Evolutionary conservation across 305 asterid species (phyloP), one percentile per base, ranked within the genome.

Genomic region (Plantago coronopus): DNA sequence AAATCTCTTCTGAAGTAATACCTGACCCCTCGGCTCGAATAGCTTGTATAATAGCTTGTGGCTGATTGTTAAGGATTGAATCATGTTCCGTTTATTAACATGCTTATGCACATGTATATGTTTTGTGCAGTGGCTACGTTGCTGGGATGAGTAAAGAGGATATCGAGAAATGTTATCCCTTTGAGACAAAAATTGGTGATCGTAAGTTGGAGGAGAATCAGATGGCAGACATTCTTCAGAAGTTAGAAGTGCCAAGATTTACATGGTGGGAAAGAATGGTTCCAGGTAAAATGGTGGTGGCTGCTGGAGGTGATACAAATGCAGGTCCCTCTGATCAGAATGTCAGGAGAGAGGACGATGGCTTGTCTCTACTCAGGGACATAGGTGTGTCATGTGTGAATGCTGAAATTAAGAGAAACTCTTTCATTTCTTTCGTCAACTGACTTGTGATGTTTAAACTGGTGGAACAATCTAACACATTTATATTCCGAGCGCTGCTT

Each of bases 61-160:
- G 10, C 12, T 21, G 37, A 55, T 34, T 9, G 34, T n/a, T 4
- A n/a, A 37, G 13, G 13, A 34, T 34, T 34, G 42, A 8, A 34
- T 34, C 10, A 34, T 34, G 42, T 34, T 5, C 42, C 42, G 3
- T 34, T 34, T 34, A 5, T 34, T 34, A 34, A 34, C 1, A 27
- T 34, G 42, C 42, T 34, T 34, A 34, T 34, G 42, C 12, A 34
- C 42, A 34, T 34, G 10, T 17, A 25, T 27, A 25, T 56, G 13
- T n/a, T 73, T 53, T 40, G 55, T 73, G 82, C 87, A 87, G 93
- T 72, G 90, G 85, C 20, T 89, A 73, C 67, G 86, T 81, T n/a
- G 78, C 88, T 40, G 91, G 66, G 38, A 82, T 76, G 85, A 79
- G 97, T 62, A 69, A 58, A 63, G 81, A 74, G 67, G 76, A 81